phyloP scores from a whole-genome alignment of 441 rosid species.

The Corymbia calophylla region DNA sequence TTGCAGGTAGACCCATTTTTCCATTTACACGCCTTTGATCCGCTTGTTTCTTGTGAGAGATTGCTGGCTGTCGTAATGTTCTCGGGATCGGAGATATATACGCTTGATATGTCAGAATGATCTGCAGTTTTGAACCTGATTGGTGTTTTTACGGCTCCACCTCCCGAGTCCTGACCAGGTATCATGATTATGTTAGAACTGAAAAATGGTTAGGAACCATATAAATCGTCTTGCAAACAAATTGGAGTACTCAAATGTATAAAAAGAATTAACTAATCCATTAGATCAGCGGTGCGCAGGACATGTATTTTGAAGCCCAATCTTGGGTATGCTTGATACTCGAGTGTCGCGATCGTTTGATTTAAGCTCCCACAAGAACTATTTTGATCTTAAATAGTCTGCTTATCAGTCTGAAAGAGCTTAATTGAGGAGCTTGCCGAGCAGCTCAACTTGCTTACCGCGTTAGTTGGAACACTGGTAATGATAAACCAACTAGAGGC shows the following conservation, averaged over 20 bases:
- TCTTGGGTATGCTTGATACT: neutral
- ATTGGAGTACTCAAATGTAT: neutral
- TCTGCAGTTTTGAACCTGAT: neutral
- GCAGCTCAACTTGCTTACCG: neutral
- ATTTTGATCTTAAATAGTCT: neutral
- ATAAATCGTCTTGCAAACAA: neutral
- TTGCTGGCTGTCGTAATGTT: neutral
- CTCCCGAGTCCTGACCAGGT: neutral
- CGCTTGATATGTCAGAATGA: neutral
- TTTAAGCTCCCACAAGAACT: neutral
- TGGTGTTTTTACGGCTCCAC: neutral
- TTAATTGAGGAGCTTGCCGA: neutral
- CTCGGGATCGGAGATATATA: neutral
- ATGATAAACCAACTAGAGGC: neutral
- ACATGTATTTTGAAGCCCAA: neutral
- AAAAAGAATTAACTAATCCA: neutral
- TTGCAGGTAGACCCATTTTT: slow-evolving; percentile 37
- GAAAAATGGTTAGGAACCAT: neutral
- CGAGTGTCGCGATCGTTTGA: neutral
- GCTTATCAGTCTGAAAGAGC: neutral
- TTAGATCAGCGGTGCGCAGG: neutral
- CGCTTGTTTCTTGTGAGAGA: neutral
- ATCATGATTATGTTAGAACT: neutral
- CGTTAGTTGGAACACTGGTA: neutral
- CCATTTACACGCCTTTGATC: neutral